These are phyloP conservation scores for Pseudozyma tsukubaensis DNA, from an alignment of 1,284 basidiomycete genomes.

Conservation along the genomic window DNA sequence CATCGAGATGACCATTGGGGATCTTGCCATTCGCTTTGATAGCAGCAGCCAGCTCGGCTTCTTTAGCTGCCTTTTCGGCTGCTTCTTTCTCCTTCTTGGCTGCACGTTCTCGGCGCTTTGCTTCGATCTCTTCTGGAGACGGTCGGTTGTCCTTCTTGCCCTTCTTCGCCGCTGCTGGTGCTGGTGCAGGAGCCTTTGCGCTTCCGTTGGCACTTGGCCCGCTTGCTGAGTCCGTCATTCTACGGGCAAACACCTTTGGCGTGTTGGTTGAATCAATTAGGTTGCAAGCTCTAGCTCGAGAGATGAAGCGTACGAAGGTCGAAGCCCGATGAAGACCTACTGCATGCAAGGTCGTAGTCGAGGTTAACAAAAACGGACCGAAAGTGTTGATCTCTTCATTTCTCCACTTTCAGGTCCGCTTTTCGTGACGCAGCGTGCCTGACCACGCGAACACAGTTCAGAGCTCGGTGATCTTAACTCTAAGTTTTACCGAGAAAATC, in stretches of 20 bases:
- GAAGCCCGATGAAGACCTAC: no score
- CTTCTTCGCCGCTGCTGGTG: conserved; percentile 17
- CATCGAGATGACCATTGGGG: conserved; percentile 44
- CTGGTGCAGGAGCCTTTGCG: neutral
- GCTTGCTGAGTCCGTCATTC: conserved; percentile 21
- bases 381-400: conserved; percentile 1
- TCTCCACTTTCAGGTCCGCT: conserved; percentile 1
- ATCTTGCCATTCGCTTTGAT: conserved; percentile 47
- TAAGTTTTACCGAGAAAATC: conserved; percentile 16
- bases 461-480: conserved; percentile 3
- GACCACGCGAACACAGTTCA: conserved; percentile 13
- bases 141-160: conserved; percentile 35
- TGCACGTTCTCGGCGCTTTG: conserved; percentile 39
- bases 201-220: neutral
- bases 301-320: no score
- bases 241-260: neutral
- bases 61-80: conserved; percentile 39
- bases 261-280: neutral
- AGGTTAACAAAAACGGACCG: neutral
- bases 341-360: neutral
- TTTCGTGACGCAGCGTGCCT: neutral
- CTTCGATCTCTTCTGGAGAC: conserved; percentile 49
- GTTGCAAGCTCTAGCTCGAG: no score
- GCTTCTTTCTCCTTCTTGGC: conserved; percentile 55
- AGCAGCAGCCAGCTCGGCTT: conserved; percentile 45